A percentile compares a stretch with the other conserved stretches of the same genome.
These are phyloP conservation scores for Eucalyptus coolabah DNA, from an alignment of 345 rosid genomes.

Conservation along the genomic window DNA sequence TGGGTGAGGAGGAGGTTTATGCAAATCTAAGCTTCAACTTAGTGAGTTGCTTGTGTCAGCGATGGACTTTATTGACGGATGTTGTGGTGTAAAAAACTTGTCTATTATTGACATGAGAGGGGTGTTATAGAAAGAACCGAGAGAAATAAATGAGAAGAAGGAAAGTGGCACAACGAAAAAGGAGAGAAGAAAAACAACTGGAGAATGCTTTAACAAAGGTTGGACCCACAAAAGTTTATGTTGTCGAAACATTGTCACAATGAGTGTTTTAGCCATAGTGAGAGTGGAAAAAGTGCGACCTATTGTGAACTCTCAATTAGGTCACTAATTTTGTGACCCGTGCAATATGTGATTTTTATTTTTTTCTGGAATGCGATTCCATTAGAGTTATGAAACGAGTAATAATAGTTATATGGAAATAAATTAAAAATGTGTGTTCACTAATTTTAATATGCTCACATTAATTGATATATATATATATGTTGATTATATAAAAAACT, in stretches of 20 bases:
- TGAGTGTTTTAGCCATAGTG: neutral
- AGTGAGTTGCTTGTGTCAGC: neutral
- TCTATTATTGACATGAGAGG: neutral
- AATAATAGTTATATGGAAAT: too few relatives aligned
- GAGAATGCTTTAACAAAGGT: neutral
- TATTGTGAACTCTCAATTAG: too few relatives aligned
- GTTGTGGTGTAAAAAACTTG: neutral
- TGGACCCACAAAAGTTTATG: neutral
- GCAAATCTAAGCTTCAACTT: neutral
- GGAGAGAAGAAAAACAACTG: neutral
- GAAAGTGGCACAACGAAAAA: neutral
- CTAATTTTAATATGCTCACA: too few relatives aligned
- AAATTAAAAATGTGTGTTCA: too few relatives aligned
- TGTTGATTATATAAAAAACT: too few relatives aligned
- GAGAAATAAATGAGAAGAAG: neutral
- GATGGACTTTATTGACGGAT: neutral
- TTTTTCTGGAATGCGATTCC: too few relatives aligned
- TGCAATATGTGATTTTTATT: too few relatives aligned
- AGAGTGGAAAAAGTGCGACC: neutral
- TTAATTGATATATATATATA: too few relatives aligned
- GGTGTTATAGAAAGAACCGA: neutral
- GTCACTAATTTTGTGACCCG: too few relatives aligned
- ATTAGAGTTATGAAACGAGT: too few relatives aligned
- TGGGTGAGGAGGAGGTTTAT: neutral
- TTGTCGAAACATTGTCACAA: neutral